Conservation (phyloP, 805 yeast genomes). For the Maudiozyma serrabonitensis region DNA sequence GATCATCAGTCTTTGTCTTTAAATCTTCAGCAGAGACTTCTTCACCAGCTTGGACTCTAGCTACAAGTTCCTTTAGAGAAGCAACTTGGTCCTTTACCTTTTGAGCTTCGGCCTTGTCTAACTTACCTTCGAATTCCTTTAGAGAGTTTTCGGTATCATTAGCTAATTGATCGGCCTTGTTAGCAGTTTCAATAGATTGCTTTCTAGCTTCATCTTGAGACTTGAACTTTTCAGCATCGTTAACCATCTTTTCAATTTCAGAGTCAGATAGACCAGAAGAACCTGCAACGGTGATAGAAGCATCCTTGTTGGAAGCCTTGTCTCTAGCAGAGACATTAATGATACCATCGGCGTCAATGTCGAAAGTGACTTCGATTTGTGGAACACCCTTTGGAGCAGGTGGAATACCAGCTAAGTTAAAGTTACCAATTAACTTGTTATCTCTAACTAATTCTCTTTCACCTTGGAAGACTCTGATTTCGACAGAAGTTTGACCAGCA, state of each 20-base stretch:
- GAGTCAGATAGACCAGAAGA: slow-evolving; percentile 85
- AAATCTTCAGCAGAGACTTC: slow-evolving; percentile 46
- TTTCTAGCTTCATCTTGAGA: slow-evolving; percentile 82
- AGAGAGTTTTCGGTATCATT: slow-evolving; percentile 86
- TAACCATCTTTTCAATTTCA: slow-evolving; percentile 86
- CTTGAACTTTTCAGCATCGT: slow-evolving; percentile 81
- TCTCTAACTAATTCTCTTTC: slow-evolving; percentile 97
- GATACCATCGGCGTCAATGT: slow-evolving; percentile 95
- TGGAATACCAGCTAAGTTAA: slow-evolving; percentile 88
- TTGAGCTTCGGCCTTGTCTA: slow-evolving; percentile 39
- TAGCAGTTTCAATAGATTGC: slow-evolving; percentile 72
- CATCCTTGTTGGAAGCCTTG: slow-evolving; percentile 87
- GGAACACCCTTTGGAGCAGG: slow-evolving; percentile 77
- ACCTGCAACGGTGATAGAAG: slow-evolving; percentile 93
- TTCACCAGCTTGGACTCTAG: slow-evolving; percentile 55
- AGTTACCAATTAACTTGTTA: slow-evolving; percentile 95
- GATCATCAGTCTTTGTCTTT: slow-evolving; percentile 64
- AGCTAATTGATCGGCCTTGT: slow-evolving; percentile 66
- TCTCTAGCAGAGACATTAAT: slow-evolving; percentile 92
- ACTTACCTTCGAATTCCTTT: slow-evolving; percentile 56
- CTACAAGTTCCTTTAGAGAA: slow-evolving; percentile 54
- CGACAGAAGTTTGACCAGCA: slow-evolving; percentile 92
- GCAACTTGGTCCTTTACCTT: slow-evolving; percentile 43
- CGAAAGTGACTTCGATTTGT: slow-evolving; percentile 81
- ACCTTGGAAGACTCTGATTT: slow-evolving; percentile 98